phyloP scores from a whole-genome alignment of 441 rosid species.

The Aleurites moluccanus region DNA sequence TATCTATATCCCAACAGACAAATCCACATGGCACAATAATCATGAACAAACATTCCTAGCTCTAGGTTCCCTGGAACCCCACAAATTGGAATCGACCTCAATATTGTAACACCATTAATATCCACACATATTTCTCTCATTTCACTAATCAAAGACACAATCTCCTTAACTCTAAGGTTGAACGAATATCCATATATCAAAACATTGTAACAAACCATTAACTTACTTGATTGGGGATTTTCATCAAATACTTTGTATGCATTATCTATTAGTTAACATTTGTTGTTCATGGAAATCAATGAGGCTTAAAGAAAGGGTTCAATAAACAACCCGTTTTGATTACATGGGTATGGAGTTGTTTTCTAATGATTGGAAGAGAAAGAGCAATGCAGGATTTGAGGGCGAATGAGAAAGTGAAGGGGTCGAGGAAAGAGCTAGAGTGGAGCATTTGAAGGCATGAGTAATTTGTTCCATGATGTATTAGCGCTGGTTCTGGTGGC shows the following conservation, averaged over 20 bases:
- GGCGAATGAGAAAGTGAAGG: conserved; percentile 78
- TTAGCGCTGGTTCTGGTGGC: not conserved
- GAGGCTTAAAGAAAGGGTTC: conserved; percentile 82
- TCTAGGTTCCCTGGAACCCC: conserved; percentile 46
- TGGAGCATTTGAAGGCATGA: conserved; percentile 67
- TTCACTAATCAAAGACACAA: conserved; percentile 45
- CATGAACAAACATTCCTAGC: conserved; percentile 64
- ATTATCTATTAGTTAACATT: conserved; percentile 33
- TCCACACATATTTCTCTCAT: conserved; percentile 59
- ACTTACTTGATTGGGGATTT: conserved; percentile 50
- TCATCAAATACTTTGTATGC: conserved; percentile 76
- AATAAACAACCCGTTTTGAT: conserved; percentile 56
- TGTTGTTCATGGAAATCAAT: conserved; percentile 60
- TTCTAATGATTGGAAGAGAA: conserved; percentile 54
- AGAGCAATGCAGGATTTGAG: conserved; percentile 80
- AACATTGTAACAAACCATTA: conserved; percentile 78
- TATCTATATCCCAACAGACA: conserved; percentile 58
- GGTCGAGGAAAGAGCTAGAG: conserved; percentile 58
- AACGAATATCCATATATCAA: conserved; percentile 67
- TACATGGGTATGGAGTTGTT: conserved; percentile 68
- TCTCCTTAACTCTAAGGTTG: conserved; percentile 42
- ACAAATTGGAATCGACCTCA: conserved; percentile 68
- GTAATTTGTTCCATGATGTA: conserved; percentile 18
- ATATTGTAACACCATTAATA: conserved; percentile 56
- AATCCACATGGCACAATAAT: conserved; percentile 47